Conservation (phyloP, 345 rosid species). For the Sonneratia alba region DNA sequence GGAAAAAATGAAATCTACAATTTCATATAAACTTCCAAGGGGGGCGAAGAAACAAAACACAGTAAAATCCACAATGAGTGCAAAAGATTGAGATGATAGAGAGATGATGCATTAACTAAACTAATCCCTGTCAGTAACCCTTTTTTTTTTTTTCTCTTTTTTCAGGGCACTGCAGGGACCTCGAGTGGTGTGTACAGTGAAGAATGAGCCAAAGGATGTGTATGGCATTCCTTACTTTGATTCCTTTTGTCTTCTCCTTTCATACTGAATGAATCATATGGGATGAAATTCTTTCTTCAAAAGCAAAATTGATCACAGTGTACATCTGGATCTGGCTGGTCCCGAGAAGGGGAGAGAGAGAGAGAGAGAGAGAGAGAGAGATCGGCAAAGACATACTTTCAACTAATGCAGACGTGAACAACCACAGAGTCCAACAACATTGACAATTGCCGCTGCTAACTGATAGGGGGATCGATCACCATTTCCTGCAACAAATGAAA, state of each 20-base stretch:
- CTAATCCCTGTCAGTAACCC: neutral
- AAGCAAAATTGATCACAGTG: neutral
- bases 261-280: neutral
- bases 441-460: slow-evolving; percentile 19
- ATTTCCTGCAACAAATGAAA: slow-evolving; percentile 52
- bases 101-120: neutral
- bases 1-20: neutral
- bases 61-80: neutral
- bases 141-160: neutral
- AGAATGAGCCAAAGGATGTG: neutral
- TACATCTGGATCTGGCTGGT: neutral
- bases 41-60: neutral
- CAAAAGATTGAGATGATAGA: neutral
- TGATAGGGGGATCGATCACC: slow-evolving; percentile 46
- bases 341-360: neutral
- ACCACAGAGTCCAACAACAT: neutral
- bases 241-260: neutral
- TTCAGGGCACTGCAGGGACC: neutral
- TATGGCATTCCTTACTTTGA: neutral
- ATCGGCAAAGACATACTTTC: neutral
- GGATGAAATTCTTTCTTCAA: neutral
- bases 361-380: neutral
- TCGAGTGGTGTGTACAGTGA: neutral
- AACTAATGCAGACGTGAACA: neutral
- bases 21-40: neutral